Base-by-base conservation (phyloP, 768 basidiomycete genomes). In the Strobilomyces confusus region DNA sequence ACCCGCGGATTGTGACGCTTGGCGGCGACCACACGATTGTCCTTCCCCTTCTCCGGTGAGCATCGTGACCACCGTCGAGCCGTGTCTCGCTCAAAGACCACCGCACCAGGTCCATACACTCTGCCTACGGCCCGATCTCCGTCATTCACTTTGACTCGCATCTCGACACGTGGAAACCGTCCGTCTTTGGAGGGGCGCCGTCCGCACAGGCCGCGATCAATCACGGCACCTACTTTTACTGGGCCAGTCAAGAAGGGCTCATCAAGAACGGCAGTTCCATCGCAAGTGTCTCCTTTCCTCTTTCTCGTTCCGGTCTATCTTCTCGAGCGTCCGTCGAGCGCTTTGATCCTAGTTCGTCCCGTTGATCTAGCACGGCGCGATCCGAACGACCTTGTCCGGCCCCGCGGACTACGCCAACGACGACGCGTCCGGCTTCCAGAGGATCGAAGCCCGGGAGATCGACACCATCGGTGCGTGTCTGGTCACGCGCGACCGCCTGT, bases 11-110 rank as follows among this genome's bases (percentile, higher is more conserved):
- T 50, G 78, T 94, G 55, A 89, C 90, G 20, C 80, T 93, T 32
- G 92, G 92, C 20, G 92, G 92, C 4, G 92, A 94, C 63, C 92
- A 93, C 65, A 91, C 90, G 9, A 89, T 93, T 56, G 89, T 84
- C 34, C 68, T 85, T 8, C 83, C 83, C 15, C 71, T 84, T 43
- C 65, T 77, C 50, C 65, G 68, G 68, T 65, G 13, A 40, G 54
- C n/a, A 23, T 43, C 8, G 23, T 30, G 6, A 15, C 42, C 11
- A 11, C 26, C 13, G 14, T 30, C n/a, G 2, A 15, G 12, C 23
- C n/a, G 40, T 34, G n/a, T 34, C 11, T 43, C 48, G 13, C 22
- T 49, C 40, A 57, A 14, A 19, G 8, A 11, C 9, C 34, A 38
- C n/a, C 19, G 23, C 33, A 17, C 20, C n/a, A 82, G 89, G 37